Evolutionary conservation across 345 rosid genomes (phyloP).

Genomic region (Fremontodendron californicum): DNA sequence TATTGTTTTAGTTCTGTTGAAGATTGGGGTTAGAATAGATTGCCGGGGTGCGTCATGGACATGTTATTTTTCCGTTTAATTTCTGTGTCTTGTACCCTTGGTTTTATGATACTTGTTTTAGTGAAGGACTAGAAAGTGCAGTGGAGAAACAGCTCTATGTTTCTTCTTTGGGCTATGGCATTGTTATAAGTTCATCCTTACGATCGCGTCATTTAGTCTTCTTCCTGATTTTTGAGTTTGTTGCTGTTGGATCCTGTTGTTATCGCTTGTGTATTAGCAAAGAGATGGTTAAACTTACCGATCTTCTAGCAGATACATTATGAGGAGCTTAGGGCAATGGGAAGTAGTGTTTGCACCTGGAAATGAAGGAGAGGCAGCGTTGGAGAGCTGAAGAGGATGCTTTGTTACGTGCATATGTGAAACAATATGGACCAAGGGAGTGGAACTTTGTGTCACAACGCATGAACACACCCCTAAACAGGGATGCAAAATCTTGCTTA

Average conservation of each 20-base stretch:
- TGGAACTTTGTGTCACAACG: too few species aligned
- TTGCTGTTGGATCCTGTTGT: neutral
- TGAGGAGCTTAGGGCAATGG: conserved; percentile 62
- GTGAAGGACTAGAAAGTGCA: neutral
- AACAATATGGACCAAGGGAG: too few species aligned
- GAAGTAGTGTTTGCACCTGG: conserved; percentile 46
- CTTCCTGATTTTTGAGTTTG: neutral
- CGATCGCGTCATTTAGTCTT: neutral
- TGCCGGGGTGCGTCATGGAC: neutral
- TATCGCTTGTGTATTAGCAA: neutral
- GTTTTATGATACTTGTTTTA: neutral
- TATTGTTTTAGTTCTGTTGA: neutral
- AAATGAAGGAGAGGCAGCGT: too few species aligned
- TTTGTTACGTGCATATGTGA: conserved; percentile 75
- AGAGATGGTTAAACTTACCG: neutral
- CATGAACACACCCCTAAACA: too few species aligned
- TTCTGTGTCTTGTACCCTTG: neutral
- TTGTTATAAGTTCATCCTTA: neutral
- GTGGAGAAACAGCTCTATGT: neutral
- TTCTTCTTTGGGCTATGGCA: neutral
- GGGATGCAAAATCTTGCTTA: too few species aligned
- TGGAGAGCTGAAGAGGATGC: conserved; percentile 98
- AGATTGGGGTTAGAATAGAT: neutral
- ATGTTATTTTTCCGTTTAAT: neutral
- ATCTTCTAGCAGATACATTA: conserved; percentile 36